phyloP scores from a whole-genome alignment of 2,329 filamentous ascomycete species.

The Xylaria sp. region DNA sequence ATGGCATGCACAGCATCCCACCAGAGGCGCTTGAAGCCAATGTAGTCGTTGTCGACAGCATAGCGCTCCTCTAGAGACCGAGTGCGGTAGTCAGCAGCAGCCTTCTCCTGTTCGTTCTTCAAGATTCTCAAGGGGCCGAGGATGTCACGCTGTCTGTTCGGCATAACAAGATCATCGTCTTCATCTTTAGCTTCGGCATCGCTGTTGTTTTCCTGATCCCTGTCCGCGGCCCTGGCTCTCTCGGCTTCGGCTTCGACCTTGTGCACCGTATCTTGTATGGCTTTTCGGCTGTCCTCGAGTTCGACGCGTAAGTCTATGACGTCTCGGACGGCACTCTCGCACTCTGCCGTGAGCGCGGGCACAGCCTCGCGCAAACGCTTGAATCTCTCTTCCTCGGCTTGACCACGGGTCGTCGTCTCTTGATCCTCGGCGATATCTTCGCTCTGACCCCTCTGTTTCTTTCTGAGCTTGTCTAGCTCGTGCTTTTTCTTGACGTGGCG shows the following conservation, averaged over 20 bases:
- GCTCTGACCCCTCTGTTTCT: conserved; percentile 38
- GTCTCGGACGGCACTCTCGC: conserved; percentile 60
- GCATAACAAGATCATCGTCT: conserved; percentile 46
- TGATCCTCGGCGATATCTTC: conserved; percentile 47
- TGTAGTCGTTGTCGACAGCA: conserved; percentile 67
- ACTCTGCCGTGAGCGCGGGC: conserved; percentile 55
- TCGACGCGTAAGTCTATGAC: conserved; percentile 62
- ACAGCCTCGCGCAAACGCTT: conserved; percentile 55
- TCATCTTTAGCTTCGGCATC: conserved; percentile 38
- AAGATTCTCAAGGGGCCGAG: conserved; percentile 52
- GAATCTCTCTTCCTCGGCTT: conserved; percentile 54
- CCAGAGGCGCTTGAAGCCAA: conserved; percentile 68
- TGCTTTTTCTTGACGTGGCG: conserved; percentile 52
- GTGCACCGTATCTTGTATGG: conserved; percentile 53
- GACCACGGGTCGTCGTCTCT: conserved; percentile 51
- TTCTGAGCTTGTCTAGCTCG: conserved; percentile 49
- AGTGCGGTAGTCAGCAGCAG: conserved; percentile 56
- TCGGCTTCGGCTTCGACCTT: conserved; percentile 45
- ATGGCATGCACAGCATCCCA: conserved; percentile 63
- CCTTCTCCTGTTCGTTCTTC: conserved; percentile 51
- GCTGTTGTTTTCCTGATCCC: conserved; percentile 32
- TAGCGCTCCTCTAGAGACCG: conserved; percentile 61
- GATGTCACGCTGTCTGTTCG: conserved; percentile 44
- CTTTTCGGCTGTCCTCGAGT: conserved; percentile 59
- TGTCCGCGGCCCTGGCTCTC: conserved; percentile 31